phyloP scores from a whole-genome alignment of 208 protist species.

The Wallacemonas sp. region DNA sequence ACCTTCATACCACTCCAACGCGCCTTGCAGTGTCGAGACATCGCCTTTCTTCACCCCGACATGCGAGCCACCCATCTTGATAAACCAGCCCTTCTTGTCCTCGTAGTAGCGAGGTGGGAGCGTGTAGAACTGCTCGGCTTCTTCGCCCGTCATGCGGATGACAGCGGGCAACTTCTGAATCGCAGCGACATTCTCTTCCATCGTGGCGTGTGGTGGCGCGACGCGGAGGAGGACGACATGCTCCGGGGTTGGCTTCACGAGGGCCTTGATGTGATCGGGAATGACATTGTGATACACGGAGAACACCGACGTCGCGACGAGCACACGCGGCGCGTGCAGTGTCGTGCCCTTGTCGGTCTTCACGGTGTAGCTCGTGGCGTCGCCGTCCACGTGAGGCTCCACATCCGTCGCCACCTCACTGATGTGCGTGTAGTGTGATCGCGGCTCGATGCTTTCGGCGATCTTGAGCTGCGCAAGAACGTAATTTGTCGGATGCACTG shows the following conservation, averaged over 20 bases:
- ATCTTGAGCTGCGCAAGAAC: slow-evolving; percentile 21
- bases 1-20: slow-evolving; percentile 25
- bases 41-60: slow-evolving; percentile 4
- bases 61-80: slow-evolving; percentile 28
- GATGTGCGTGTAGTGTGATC: slow-evolving; percentile 14
- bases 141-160: slow-evolving; percentile 17
- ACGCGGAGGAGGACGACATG: slow-evolving; percentile 25
- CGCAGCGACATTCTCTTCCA: slow-evolving; percentile 16
- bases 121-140: slow-evolving; percentile 21
- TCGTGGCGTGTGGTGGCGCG: slow-evolving; percentile 2
- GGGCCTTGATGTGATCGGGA: not conserved
- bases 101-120: slow-evolving; percentile 35
- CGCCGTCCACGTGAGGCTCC: not conserved
- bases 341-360: slow-evolving; percentile 15
- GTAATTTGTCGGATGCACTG: slow-evolving; percentile 27
- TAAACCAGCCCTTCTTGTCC: slow-evolving; percentile 26
- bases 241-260: slow-evolving; percentile 4
- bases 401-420: slow-evolving; percentile 12
- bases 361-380: slow-evolving; percentile 15
- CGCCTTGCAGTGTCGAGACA: not conserved
- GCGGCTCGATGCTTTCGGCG: slow-evolving; percentile 14
- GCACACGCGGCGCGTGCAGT: slow-evolving; percentile 16
- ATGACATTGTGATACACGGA: slow-evolving; percentile 20
- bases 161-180: slow-evolving; percentile 18
- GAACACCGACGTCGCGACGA: slow-evolving; percentile 25